phyloP scores from a whole-genome alignment of 306 rosid species.

The Prunus dulcis region DNA sequence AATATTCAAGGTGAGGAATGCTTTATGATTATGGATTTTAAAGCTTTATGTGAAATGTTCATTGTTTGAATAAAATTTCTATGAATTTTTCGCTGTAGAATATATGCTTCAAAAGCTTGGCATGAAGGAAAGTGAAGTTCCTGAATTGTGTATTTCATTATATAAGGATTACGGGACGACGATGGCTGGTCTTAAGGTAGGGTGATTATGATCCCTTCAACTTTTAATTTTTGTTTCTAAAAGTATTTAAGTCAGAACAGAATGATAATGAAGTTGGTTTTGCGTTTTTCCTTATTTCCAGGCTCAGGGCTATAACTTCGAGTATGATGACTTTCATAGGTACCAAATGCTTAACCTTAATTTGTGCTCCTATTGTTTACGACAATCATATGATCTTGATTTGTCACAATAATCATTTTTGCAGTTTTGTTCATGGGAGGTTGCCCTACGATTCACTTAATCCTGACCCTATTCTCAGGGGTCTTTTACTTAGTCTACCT shows the following conservation, averaged over 20 bases:
- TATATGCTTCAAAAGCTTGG: conserved; percentile 73
- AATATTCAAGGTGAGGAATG: conserved; percentile 58
- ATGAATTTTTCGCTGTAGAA: conserved; percentile 33
- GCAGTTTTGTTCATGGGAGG: conserved; percentile 82
- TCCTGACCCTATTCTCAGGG: conserved; percentile 69
- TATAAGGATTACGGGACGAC: conserved; percentile 86
- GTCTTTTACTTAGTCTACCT: conserved; percentile 74
- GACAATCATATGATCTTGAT: not conserved
- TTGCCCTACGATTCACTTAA: conserved; percentile 66
- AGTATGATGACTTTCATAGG: conserved; percentile 68
- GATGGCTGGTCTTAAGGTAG: conserved; percentile 90
- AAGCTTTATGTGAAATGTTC: not conserved
- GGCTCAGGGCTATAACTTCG: conserved; percentile 77
- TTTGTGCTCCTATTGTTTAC: not conserved
- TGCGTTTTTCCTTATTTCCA: conserved; percentile 28
- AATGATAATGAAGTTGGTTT: not conserved
- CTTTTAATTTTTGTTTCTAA: conserved; percentile 2
- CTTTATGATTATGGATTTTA: not conserved
- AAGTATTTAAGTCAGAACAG: not conserved
- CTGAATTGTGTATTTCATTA: conserved; percentile 46
- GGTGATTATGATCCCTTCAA: not conserved
- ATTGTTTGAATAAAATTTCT: not conserved
- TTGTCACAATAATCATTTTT: conserved; percentile 17
- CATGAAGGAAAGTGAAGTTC: conserved; percentile 54
- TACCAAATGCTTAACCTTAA: conserved; percentile 13